Evolutionary conservation across 345 rosid genomes (phyloP), one percentile per base, ranked within the genome.

Genomic region (Dipteronia sinensis): DNA sequence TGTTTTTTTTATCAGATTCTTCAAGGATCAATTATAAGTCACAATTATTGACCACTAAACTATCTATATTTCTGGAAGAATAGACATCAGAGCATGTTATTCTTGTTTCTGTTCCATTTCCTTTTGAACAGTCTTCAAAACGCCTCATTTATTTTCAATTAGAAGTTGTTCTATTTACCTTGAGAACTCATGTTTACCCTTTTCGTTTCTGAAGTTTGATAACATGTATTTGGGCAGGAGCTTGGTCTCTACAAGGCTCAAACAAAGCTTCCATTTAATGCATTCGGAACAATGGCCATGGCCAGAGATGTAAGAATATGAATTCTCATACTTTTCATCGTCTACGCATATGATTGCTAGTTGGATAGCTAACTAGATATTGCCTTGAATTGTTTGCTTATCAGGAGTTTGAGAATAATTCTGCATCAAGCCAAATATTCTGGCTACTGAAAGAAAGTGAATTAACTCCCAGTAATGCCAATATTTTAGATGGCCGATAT

Each of bases 281-380:
- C 99, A 55, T 96, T 96, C 74, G 99, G 99, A 81, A 94, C 99
- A 23, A 94, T 96, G 99, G 97, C 98, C 44, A 96, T 96, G 99
- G 99, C 99, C 62, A 90, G 99, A 87, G 99, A 94, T 65, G 99
- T 96, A 82, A 87, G 97, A 78, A 74, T 53, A 62, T 15, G 23
- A 75, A 58, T 67, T 27, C 66, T 63, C 38, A 65, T 22, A 17
- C 20, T 38, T 23, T 80, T 47, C 38, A 34, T 34, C 6, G 16
- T 63, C 1, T 61, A 49, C 3, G 7, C 19, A 12, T 25, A 5
- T 11, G 29, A 10, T 65, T 75, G 11, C 9, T 46, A 65, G 20
- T 34, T 38, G 20, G 17, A 44, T 15, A 29, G 27, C 71, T 71
- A 68, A 55, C 1, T 19, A 40, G 29, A 38, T 38, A 20, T 20